Evolutionary conservation across 176 grass and related monocot species (phyloP).

Genomic region (Poa annua): DNA sequence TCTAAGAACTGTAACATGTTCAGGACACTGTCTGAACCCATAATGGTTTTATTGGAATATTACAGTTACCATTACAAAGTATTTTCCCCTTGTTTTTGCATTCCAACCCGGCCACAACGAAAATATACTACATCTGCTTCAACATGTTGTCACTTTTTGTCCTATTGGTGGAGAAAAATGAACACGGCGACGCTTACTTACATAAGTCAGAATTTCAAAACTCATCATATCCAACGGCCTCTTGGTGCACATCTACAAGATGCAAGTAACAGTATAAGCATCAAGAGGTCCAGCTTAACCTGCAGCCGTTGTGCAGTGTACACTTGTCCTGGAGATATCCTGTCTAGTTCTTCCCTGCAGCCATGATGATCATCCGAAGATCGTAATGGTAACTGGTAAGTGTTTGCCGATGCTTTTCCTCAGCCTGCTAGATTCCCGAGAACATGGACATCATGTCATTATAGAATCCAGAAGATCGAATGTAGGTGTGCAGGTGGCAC

Average conservation of each 20-base stretch:
- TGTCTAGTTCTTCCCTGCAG: slow-evolving; percentile 2
- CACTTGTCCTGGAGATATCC: neutral
- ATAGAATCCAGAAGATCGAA: neutral
- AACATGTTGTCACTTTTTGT: neutral
- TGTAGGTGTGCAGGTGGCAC: neutral
- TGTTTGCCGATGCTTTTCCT: neutral
- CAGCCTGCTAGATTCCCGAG: slow-evolving; percentile 7
- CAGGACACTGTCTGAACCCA: neutral
- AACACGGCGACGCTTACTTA: neutral
- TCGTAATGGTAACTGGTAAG: neutral
- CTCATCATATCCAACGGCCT: neutral
- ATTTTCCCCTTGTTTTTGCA: neutral
- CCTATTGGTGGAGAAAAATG: neutral
- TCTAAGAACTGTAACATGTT: too few species aligned
- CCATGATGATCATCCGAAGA: neutral
- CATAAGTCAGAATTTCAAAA: neutral
- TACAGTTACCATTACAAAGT: neutral
- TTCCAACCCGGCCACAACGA: neutral
- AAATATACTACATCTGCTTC: neutral
- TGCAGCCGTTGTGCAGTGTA: slow-evolving; percentile 36
- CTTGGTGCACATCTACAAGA: neutral
- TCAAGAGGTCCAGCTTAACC: slow-evolving; percentile 27
- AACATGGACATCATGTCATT: neutral
- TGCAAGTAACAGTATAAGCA: neutral
- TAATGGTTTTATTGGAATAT: slow-evolving; percentile 14